phyloP scores from a whole-genome alignment of 2,329 filamentous ascomycete genomes.

The Neopestalotiopsis sp. region DNA sequence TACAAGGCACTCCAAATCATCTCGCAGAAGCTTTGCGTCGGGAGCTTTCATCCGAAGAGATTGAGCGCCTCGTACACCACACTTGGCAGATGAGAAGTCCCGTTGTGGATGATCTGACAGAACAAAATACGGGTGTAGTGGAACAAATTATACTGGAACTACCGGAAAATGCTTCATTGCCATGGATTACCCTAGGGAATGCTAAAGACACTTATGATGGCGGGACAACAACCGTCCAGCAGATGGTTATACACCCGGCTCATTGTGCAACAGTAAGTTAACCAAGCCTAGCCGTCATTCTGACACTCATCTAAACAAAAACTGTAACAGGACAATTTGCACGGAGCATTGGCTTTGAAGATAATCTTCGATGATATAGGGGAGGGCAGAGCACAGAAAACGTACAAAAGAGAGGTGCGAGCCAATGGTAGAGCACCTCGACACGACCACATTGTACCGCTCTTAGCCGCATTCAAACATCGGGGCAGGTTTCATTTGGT shows the following conservation, averaged over 20 bases:
- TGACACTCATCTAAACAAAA: no score
- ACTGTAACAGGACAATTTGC: no score
- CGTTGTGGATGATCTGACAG: no score
- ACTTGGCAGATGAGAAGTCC: constrained; percentile 13
- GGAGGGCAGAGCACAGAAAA: no score
- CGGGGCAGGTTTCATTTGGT: constrained; percentile 21
- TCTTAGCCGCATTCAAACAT: constrained; percentile 24
- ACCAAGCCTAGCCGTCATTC: no score
- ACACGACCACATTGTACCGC: constrained; percentile 23
- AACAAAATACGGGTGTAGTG: no score
- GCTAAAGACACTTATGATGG: background rate
- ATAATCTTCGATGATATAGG: no score
- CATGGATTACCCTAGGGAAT: background rate
- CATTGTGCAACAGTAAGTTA: background rate
- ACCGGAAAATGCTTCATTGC: background rate
- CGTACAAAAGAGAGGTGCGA: no score
- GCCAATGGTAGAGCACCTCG: constrained; percentile 19
- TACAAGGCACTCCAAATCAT: no score
- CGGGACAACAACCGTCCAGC: no score
- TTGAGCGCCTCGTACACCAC: background rate
- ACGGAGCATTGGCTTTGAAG: no score
- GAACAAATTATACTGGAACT: no score
- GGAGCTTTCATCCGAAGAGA: constrained; percentile 16
- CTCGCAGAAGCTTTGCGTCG: background rate
- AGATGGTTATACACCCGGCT: background rate